A percentile compares a stretch with the other conserved stretches of the same genome.
Conservation (phyloP, 176 grass and related monocot genomes). For the Thalia dealbata region DNA sequence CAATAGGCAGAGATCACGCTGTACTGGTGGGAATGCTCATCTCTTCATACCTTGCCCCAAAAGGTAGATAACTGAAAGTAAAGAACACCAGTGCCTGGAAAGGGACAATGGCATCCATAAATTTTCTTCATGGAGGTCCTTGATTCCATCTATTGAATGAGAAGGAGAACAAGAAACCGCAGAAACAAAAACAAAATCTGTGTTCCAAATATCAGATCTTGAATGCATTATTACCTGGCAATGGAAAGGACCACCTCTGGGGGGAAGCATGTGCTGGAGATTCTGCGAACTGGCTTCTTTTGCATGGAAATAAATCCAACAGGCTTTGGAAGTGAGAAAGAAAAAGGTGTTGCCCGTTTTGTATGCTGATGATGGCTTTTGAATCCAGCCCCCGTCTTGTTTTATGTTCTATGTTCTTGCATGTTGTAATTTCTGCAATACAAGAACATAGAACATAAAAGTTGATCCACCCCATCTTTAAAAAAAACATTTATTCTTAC, state of each 20-base stretch:
- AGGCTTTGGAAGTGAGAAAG: not conserved
- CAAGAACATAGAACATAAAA: no score
- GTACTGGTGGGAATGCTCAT: no score
- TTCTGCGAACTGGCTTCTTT: slow-evolving; percentile 4
- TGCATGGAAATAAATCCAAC: not conserved
- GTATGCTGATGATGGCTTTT: no score
- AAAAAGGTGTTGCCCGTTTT: not conserved
- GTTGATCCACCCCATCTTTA: no score
- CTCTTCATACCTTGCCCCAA: no score
- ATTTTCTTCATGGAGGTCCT: not conserved
- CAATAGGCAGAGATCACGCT: not conserved
- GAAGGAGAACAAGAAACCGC: not conserved
- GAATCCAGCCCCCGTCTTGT: no score
- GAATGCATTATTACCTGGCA: not conserved
- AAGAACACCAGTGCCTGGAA: not conserved
- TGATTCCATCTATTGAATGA: not conserved
- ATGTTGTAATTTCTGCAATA: no score
- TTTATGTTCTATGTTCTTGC: no score
- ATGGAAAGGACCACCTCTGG: not conserved
- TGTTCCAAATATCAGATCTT: not conserved
- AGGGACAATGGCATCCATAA: not conserved
- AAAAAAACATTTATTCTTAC: no score
- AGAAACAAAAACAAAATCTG: not conserved
- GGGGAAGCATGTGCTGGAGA: not conserved
- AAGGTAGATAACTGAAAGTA: no score